Base-by-base conservation (phyloP, 768 basidiomycete species). In the Tulasnella calospora region DNA sequence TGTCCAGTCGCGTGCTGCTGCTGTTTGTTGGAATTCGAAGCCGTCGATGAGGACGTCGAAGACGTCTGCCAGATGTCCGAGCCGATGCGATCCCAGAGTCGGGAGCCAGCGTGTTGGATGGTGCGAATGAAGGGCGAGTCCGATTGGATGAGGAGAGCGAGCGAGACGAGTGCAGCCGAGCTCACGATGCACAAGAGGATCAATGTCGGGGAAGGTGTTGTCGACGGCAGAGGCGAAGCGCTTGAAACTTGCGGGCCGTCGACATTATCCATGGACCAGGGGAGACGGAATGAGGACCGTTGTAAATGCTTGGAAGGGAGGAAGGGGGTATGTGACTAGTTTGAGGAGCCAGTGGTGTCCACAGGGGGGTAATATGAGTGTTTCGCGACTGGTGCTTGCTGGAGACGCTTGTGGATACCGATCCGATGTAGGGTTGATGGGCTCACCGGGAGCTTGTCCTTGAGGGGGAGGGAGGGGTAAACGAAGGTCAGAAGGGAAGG, bases 131-230 rank as follows among this genome's bases (percentile, higher is more conserved):
- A 38, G 35, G 47, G 79, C 27, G 69, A 55, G 74, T 71, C 75
- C 36, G 73, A 71, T 71, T 79, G 79, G 78, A 80, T 71, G 69
- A 55, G 71, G 71, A 73, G 55, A 38, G 75, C 77, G 71, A 78
- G 57, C 19, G 44, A 27, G 77, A 72, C 78, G 57, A 78, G 71
- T 44, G 70, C 61, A 78, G 78, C 67, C 30, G 78, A 77, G 69
- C 38, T 77, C 38, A 61, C 75, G 79, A 79, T 69, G 46, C 46
- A 76, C 27, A 77, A 36, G 44, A 79, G 41, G 47, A 76, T 41
- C 30, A 41, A 79, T 36, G 67, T 73, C 38, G 73, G 76, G 30
- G 74, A 74, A 33, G 76, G 38, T 33, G 41, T 38, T 57, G 61
- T 67, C 61, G 61, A 67, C 61, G 61, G 61, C 61, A 36, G 74